These are phyloP conservation scores for Pythium apleroticum DNA, from an alignment of 352 stramenopile genomes.

Conservation along the genomic window DNA sequence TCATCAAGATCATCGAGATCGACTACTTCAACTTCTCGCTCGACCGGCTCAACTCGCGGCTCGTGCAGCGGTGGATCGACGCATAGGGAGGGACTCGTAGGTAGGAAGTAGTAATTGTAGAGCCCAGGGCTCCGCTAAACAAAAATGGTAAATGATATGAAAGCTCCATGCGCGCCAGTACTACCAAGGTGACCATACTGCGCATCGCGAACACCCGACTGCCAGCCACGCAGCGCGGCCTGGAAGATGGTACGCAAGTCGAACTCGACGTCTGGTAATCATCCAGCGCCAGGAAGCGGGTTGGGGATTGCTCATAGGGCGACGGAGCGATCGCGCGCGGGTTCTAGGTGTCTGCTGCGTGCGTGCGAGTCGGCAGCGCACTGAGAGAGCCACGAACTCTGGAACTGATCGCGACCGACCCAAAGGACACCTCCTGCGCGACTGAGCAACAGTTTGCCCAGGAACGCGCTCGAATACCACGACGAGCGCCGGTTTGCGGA, in stretches of 20 bases:
- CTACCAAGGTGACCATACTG: no score
- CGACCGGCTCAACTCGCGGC: conserved; percentile 2
- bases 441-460: not conserved
- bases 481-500: not conserved
- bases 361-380: not conserved
- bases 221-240: no score
- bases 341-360: not conserved
- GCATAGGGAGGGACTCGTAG: no score
- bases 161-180: no score
- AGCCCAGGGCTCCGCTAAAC: no score
- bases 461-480: not conserved
- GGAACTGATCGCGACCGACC: not conserved
- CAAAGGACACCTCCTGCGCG: not conserved
- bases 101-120: not conserved
- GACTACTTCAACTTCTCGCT: conserved; percentile 46
- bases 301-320: not conserved
- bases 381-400: not conserved
- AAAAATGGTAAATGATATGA: no score
- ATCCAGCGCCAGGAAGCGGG: no score
- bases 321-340: not conserved
- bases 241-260: no score
- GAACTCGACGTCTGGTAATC: no score
- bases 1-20: conserved; percentile 69
- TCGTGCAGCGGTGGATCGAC: conserved; percentile 23
- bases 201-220: no score